Evolutionary conservation across 768 basidiomycete species (phyloP).

Genomic region (Scleroderma citrinum): DNA sequence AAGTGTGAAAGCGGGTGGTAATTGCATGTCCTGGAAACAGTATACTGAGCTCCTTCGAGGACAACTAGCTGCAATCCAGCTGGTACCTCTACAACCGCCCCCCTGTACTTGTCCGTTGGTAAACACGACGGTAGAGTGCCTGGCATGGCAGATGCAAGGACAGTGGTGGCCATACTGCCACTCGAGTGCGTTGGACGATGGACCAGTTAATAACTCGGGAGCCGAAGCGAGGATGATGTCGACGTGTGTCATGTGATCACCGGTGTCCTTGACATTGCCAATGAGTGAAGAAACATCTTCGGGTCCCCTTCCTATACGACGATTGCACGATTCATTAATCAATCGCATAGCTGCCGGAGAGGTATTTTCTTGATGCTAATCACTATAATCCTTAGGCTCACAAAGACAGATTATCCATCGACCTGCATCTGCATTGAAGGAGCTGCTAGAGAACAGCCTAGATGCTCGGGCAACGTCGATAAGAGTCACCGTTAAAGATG

Average conservation of each 20-base stretch:
- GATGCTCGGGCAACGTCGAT: conserved; percentile 90
- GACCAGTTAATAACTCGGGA: too few species aligned
- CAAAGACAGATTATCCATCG: conserved; percentile 69
- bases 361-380: conserved; percentile 31
- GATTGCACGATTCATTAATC: conserved; percentile 77
- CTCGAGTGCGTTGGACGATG: background rate
- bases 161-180: conserved; percentile 3
- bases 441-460: conserved; percentile 91
- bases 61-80: background rate
- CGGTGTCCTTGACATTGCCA: background rate
- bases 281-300: conserved; percentile 12
- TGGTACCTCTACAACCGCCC: conserved; percentile 85
- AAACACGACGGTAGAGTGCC: conserved; percentile 4
- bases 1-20: conserved; percentile 84
- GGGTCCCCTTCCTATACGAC: conserved; percentile 65
- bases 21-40: conserved; percentile 56
- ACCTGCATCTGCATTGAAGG: conserved; percentile 93
- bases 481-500: conserved; percentile 87
- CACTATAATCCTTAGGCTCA: conserved; percentile 3
- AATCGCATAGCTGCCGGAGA: conserved; percentile 88
- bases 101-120: conserved; percentile 60
- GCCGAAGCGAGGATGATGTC: too few species aligned
- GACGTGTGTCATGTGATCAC: too few species aligned
- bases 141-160: conserved; percentile 2
- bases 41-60: background rate